Evolutionary conservation across 2,329 filamentous ascomycete species (phyloP), one percentile per base, ranked within the genome.

Genomic region (Onygenales sp.): DNA sequence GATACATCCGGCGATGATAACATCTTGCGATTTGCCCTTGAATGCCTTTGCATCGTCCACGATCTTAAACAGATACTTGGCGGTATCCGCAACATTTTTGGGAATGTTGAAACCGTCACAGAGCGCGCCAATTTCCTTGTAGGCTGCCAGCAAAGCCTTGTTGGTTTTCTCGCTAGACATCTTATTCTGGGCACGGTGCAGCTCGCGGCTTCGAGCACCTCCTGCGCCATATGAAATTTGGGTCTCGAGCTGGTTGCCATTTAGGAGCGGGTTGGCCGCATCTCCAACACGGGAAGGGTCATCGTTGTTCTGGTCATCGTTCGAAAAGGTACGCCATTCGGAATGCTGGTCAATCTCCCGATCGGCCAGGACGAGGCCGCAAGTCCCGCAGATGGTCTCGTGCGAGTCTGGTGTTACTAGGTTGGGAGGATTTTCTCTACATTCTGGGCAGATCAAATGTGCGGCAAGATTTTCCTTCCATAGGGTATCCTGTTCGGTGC

Each of bases 221-320:
- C 81, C 80, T 52, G 92, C 89, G 54, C 85, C 86, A 66, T 88
- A 94, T 48, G 88, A 88, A 60, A 97, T 95, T 59, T 80, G 84
- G 5, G 91, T 96, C 66, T 91, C 84, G 45, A 96, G 83, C 72
- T 95, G 90, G 59, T 89, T 86, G 54, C 90, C 91, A 64, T 95
- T 90, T 54, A 95, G 80, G 43, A 98, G 83, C 52, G 89, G 86
- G 66, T 97, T 96, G 56, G 86, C 85, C 5, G 87, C 88, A 63
- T 97, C 93, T 75, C 93, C 93, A 60, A 98, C 92, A 89, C 93
- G 93, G 55, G 90, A 96, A 4, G 94, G 93, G 61, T 98, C 93
- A 63, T 97, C 94, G 65, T 88, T 91, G 65, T 89, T 89, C 70
- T 95, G 89, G 68, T 98, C 94, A 66, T 98, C 93, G 68, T 97